Base-by-base conservation (phyloP, 148 eudicot species). In the Vaccinium myrtillus region DNA sequence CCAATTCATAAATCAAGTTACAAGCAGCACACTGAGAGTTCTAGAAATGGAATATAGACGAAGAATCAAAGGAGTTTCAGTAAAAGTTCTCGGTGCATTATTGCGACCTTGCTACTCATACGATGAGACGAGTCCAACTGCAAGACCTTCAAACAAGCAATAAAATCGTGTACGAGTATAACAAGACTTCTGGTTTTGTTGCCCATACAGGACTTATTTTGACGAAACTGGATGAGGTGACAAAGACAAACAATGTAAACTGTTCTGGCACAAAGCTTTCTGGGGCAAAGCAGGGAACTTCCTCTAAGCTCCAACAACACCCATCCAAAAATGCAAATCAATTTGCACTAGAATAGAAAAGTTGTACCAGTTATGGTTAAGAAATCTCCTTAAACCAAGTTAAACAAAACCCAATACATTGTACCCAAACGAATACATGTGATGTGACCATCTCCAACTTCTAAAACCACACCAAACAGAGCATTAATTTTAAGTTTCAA, bases 1-100 rank as follows among this genome's bases (percentile, higher is more conserved):
- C 61, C 88, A 81, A 6, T 1, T 30, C 15, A 85, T 39, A 70
- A 63, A 49, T 82, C 70, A 36, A 48, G 63, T 84, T 80, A 76
- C 65, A 78, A 82, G 48, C 27, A 30, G 25, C 43, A 55, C 15
- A 73, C 19, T 14, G 78, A 76, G 25, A 51, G 23, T 25, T 83
- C 30, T 30, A 74, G 56, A 54, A 55, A 39, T 43, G 27, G 39
- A 81, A 51, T 63, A 50, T 27, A 25, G 32, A 71, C 25, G 21
- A 61, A 80, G 56, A 83, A 71, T 71, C 23, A 46, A 74, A 55
- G 27, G 61, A 4, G 51, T 71, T 30, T 63, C 48, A 56, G 32
- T 9, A 56, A n/a, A 61, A 75, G 84, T 27, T 63, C 56, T 19
- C 75, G 10, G n/a, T 14, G 74, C 18, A 36, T 15, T 6, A 63